Percentiles rank a stretch among this genome's conserved stretches.
phyloP scores from a whole-genome alignment of 2,329 filamentous ascomycete species.

The Emmonsia crescens region DNA sequence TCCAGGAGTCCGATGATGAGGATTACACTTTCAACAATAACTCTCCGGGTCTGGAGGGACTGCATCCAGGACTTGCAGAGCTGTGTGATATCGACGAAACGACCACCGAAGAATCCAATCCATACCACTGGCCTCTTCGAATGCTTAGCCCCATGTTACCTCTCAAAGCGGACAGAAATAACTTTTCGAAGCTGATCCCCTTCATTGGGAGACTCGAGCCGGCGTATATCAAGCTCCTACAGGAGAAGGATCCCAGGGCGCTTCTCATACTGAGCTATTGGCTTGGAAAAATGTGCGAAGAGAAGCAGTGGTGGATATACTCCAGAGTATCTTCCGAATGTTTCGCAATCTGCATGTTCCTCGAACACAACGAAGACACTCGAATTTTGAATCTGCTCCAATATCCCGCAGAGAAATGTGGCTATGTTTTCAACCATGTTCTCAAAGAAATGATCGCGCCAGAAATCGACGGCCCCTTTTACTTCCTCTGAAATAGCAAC shows the following conservation, averaged over 20 bases:
- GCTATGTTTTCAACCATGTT: slow-evolving; percentile 21
- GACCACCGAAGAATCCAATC: slow-evolving; percentile 22
- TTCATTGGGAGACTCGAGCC: slow-evolving; percentile 27
- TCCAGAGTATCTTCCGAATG: slow-evolving; percentile 24
- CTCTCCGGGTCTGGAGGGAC: slow-evolving; percentile 18
- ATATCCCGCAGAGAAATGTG: slow-evolving; percentile 25
- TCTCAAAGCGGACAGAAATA: slow-evolving; percentile 18
- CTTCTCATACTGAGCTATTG: slow-evolving; percentile 26
- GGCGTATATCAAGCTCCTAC: slow-evolving; percentile 20
- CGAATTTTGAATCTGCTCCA: slow-evolving; percentile 21
- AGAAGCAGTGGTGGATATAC: slow-evolving; percentile 23
- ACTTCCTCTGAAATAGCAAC: background rate
- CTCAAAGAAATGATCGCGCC: slow-evolving; percentile 10
- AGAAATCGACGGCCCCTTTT: slow-evolving; percentile 2
- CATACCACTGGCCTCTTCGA: slow-evolving; percentile 27
- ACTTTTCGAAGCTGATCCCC: slow-evolving; percentile 18
- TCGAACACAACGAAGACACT: slow-evolving; percentile 22
- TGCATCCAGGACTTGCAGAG: slow-evolving; percentile 24
- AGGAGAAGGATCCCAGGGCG: slow-evolving; percentile 23
- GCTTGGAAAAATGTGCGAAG: slow-evolving; percentile 22
- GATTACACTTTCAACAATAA: slow-evolving; percentile 19
- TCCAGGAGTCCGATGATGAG: slow-evolving; percentile 18
- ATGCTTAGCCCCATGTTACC: slow-evolving; percentile 24
- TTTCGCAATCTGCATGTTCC: slow-evolving; percentile 27
- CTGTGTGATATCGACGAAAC: slow-evolving; percentile 24